Base-by-base conservation (phyloP, 2,329 filamentous ascomycete species). In the Dactylellina parvicollis region DNA sequence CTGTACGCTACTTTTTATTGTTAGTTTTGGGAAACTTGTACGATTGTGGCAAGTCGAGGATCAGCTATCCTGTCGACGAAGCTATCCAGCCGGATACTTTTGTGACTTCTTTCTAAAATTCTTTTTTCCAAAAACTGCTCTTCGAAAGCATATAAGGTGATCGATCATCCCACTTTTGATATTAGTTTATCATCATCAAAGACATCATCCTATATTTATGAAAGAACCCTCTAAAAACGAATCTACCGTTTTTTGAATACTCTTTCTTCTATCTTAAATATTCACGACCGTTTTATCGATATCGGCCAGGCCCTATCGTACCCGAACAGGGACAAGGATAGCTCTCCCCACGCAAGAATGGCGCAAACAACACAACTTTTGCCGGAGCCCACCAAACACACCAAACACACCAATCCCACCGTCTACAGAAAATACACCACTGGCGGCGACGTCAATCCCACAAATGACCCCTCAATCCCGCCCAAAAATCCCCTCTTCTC, bases 21-120 rank as follows among this genome's bases (percentile, higher is more conserved):
- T 49, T 57, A 67, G 52, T 14, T 12, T 24, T 26, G 4, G 32
- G 24, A 47, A 36, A 30, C 57, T 71, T 71, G 66, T 71, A 62
- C 66, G 49, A 56, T 72, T 72, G 67, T 72, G 67, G 67, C 59
- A 72, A 72, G 59, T 65, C 67, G 42, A 32, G 57, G 66, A 71
- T 71, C 67, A 52, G 10, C 60, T 4, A 47, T 20, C 47, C 44
- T 26, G 30, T 60, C 57, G 66, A 71, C 34, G 56, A 64, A 56
- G 56, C 56, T 32, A 62, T 67, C 16, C 42, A 28, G 62, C 18
- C 55, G 64, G 64, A 69, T 60, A 69, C 52, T 60, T 69, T 60
- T 69, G 28, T 46, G 20, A 44, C 4, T 30, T 34, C n/a, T 49
- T 38, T 49, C 16, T 10, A 16, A 34, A 24, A 12, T 52, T 16